phyloP scores from a whole-genome alignment of 257 asterid genomes.

The Solanum habrochaites region DNA sequence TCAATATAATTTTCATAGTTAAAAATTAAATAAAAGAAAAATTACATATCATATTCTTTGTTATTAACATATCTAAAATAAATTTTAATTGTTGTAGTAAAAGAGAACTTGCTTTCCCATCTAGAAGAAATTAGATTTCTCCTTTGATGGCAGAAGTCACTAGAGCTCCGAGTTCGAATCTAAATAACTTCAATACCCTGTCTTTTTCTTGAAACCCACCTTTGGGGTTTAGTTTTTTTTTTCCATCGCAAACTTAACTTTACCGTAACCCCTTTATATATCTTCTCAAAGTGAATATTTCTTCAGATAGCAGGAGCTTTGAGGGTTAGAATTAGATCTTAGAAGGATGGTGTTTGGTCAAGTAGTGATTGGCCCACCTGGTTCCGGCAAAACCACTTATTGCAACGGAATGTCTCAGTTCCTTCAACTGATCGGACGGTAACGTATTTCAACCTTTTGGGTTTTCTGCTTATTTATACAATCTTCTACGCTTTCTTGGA shows the following conservation, averaged over 20 bases:
- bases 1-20: not conserved
- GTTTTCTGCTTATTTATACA: not conserved
- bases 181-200: not conserved
- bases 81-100: not conserved
- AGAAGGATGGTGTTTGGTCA: slow-evolving; percentile 82
- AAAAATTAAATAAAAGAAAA: not conserved
- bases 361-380: slow-evolving; percentile 97
- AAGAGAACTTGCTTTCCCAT: not conserved
- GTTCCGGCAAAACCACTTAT: slow-evolving; percentile 96
- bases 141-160: not conserved
- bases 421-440: slow-evolving; percentile 88
- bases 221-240: not conserved
- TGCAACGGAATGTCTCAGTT: slow-evolving; percentile 99
- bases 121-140: not conserved
- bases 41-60: not conserved
- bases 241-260: not conserved
- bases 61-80: too few relatives aligned
- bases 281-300: not conserved
- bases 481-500: not conserved
- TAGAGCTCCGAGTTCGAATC: not conserved
- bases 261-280: not conserved
- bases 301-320: not conserved
- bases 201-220: not conserved
- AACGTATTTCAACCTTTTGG: not conserved
- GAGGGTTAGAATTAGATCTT: not conserved